These are phyloP conservation scores for Macadamia integrifolia DNA, from an alignment of 164 flowering plant species.

Conservation along the genomic window DNA sequence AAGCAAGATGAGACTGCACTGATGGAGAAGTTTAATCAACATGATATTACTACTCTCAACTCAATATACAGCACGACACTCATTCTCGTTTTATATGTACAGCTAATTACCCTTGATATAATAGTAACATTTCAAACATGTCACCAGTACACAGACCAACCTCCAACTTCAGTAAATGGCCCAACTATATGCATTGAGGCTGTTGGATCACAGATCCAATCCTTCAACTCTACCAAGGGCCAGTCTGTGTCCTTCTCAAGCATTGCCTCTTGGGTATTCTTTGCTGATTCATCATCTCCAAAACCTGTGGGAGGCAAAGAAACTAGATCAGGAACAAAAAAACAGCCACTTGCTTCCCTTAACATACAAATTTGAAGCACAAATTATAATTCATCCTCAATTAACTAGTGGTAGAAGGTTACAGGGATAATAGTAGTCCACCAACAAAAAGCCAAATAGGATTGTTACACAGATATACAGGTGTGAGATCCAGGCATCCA, in stretches of 20 bases:
- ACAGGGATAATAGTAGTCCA: no score
- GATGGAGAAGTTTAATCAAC: conserved; percentile 10
- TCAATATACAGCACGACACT: conserved; percentile 16
- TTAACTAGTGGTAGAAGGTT: no score
- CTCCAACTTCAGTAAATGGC: not conserved
- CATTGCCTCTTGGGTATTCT: conserved; percentile 40
- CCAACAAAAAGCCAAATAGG: no score
- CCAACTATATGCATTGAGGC: no score
- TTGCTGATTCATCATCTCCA: conserved; percentile 51
- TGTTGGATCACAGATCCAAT: no score
- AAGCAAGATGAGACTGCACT: conserved; percentile 10
- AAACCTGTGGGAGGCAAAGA: conserved; percentile 29
- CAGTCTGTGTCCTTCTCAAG: conserved; percentile 63
- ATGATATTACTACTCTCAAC: conserved; percentile 8
- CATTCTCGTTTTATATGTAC: conserved; percentile 29
- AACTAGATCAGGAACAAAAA: not conserved
- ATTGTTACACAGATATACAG: no score
- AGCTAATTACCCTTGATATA: conserved; percentile 13
- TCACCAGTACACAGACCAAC: not conserved
- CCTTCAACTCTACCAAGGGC: conserved; percentile 51
- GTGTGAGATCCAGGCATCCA: no score
- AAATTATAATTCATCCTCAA: no score
- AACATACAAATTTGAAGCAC: not conserved
- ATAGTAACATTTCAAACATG: not conserved
- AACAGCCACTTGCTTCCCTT: not conserved